phyloP scores from a whole-genome alignment of 495 filamentous ascomycete species.

The Talaromyces stipitatus region DNA sequence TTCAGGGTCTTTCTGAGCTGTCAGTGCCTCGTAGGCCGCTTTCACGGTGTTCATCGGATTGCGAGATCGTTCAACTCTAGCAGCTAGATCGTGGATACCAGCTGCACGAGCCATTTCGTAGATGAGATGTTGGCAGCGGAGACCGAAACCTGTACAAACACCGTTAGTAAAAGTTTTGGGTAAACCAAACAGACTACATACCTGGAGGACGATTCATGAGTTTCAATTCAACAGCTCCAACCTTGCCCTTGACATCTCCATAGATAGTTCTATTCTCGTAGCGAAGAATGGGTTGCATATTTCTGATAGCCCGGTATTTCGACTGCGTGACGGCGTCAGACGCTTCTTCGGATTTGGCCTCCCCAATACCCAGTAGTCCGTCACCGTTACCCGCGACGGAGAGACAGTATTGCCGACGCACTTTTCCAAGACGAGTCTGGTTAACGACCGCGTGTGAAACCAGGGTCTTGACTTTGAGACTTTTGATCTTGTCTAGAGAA shows the following conservation, averaged over 20 bases:
- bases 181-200: conserved; percentile 33
- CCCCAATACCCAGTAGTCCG: conserved; percentile 80
- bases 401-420: conserved; percentile 60
- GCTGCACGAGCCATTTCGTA: conserved; percentile 82
- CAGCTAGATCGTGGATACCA: conserved; percentile 80
- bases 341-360: conserved; percentile 74
- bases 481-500: conserved; percentile 44
- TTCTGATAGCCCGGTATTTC: conserved; percentile 66
- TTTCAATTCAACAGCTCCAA: conserved; percentile 73
- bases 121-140: conserved; percentile 82
- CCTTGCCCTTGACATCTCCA: conserved; percentile 76
- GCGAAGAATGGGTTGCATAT: conserved; percentile 76
- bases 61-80: conserved; percentile 64
- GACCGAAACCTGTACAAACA: conserved; percentile 73
- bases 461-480: conserved; percentile 53
- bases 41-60: conserved; percentile 98
- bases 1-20: conserved; percentile 77
- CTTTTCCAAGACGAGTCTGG: conserved; percentile 94
- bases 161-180: conserved; percentile 4
- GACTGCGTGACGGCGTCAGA: conserved; percentile 58
- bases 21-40: conserved; percentile 74
- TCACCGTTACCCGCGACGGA: conserved; percentile 76
- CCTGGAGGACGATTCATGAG: conserved; percentile 80
- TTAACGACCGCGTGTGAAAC: conserved; percentile 71
- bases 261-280: conserved; percentile 91